These are phyloP conservation scores for Neonothopanus nambi DNA, from an alignment of 1,284 basidiomycete genomes.

Conservation along the genomic window DNA sequence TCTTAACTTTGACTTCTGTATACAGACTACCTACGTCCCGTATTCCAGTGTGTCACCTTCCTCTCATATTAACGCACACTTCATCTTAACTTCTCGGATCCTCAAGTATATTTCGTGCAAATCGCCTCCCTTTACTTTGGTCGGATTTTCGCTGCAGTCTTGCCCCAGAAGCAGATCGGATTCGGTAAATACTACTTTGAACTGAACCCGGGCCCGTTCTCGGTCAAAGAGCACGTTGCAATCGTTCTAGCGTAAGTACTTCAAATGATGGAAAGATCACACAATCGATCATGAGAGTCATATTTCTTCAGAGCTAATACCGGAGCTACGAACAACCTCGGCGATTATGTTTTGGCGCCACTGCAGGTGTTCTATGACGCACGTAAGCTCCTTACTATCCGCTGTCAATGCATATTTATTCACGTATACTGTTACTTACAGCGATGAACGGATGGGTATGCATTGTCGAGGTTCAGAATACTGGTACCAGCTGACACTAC, in stretches of 20 bases:
- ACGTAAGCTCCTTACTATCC: conserved; percentile 12
- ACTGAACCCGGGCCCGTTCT: conserved; percentile 37
- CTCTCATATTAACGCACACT: neutral
- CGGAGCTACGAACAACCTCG: conserved; percentile 26
- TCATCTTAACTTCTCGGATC: neutral
- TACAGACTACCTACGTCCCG: conserved; percentile 26
- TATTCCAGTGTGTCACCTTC: conserved; percentile 20
- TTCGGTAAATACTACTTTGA: conserved; percentile 22
- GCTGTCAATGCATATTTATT: neutral
- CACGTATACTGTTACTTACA: neutral
- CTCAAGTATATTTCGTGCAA: conserved; percentile 27
- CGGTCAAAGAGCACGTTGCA: conserved; percentile 69
- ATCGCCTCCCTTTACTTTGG: conserved; percentile 25
- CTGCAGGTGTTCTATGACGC: conserved; percentile 23
- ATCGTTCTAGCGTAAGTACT: conserved; percentile 36
- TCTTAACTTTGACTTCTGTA: neutral
- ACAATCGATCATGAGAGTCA: neutral
- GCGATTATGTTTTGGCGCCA: conserved; percentile 27
- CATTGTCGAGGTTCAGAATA: no score
- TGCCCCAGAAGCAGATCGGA: conserved; percentile 22
- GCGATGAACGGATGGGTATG: conserved; percentile 27
- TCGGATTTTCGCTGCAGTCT: conserved; percentile 20
- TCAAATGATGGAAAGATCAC: neutral
- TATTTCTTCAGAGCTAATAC: conserved; percentile 23
- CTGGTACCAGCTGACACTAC: neutral